Base-by-base conservation (phyloP, 116 monocot species). In the Phalaenopsis hybrid region DNA sequence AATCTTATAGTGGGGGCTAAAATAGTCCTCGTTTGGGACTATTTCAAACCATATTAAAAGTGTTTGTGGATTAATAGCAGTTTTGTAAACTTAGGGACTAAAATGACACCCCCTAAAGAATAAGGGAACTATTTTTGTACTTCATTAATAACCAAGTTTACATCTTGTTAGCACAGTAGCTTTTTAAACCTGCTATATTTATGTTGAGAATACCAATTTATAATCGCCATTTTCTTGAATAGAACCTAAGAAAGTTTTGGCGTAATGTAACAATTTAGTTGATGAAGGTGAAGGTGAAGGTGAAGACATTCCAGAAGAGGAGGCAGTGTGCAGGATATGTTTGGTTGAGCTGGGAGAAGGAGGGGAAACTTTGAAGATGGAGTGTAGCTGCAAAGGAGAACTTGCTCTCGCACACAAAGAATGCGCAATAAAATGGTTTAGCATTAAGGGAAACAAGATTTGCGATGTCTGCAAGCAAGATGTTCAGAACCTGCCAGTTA, bases 401-500 rank as follows among this genome's bases (percentile, higher is more conserved):
- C 91, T 91, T 55, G 89, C 91, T n/a, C 85, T 91, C 76, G 91
- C 91, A 44, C 91, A 91, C 82, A 85, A 91, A 89, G 91, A 91
- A 16, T 91, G 91, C 68, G 91, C 89, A 13, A 75, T 91, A 55
- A 91, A 91, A 82, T 91, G 91, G 91, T 91, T 91, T 84, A 91
- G 87, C 58, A 89, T 91, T 8, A 91, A 91, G 82, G 91, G 91
- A 23, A 91, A 91, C 44, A 91, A 89, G 87, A 91, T 81, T 15
- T 91, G 91, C 74, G 91, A 91, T 79, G 79, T 91, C 9, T 91
- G 91, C 75, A 87, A 82, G 78, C 87, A 89, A 69, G 91, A 91
- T 45, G 87, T 91, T 57, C 61, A 79, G 28, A 91, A 91, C 78
- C 51, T 91, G 72, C 89, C 91, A 55, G 91, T 91, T 13, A 89